Base-by-base conservation (phyloP, 148 eudicot genomes). In the Polygonum aviculare region DNA sequence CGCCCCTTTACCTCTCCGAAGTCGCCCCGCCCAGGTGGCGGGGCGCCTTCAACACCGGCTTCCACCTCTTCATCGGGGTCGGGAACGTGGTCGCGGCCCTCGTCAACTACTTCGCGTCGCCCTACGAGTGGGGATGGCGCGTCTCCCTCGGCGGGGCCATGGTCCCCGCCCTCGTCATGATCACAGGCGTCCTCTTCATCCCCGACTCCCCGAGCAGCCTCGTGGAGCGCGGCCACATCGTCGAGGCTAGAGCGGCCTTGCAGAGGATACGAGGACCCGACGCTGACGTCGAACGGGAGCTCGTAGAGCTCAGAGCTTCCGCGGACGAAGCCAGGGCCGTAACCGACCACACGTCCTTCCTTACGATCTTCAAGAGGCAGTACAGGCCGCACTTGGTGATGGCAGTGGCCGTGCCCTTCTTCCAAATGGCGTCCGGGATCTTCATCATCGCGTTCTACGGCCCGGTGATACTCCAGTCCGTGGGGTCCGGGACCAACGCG, bases 21-120 rank as follows among this genome's bases (percentile, higher is more conserved):
- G 62, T 74, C 11, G 50, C 75, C n/a, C 75, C 75, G 3, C 33
- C 75, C 0, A 45, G 10, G 33, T 72, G 75, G 75, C 9, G 77
- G 0, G 77, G 77, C 15, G 69, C 77, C 1, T 51, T 75, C 69
- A 75, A 75, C 69, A 75, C 77, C 38, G 77, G 77, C 9, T 75
- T 75, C 69, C 77, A 75, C 22, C 77, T 75, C n/a, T 75, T 75
- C 45, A 75, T 75, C 5, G 77, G 77, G 33, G 57, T 75, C 3
- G 77, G 77, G 9, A 52, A 48, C 77, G 62, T 75, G 0, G 16
- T 35, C 0, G 77, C 77, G 5, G 39, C 67, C 5, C 38, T 57
- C 9, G 59, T 54, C 1, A 75, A 75, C 69, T 54, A 35, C 48
- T 75, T 38, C 33, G 22, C 69, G 8, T 55, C 77, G 7, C 59